These are phyloP conservation scores for Carpediemonas membranifera DNA, from an alignment of 78 protist genomes.

Conservation along the genomic window DNA sequence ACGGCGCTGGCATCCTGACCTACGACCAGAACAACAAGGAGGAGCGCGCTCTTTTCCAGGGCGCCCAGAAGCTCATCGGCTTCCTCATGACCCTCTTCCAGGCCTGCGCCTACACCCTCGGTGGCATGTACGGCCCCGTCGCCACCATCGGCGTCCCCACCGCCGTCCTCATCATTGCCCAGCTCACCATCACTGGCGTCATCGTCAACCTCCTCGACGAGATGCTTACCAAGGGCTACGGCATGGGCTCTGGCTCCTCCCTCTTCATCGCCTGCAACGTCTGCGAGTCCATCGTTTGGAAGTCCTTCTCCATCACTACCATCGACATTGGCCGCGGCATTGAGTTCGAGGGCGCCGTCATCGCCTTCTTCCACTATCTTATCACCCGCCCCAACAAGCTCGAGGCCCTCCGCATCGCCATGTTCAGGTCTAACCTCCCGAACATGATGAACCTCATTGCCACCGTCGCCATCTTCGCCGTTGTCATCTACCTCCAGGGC, in stretches of 20 bases:
- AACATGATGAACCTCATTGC: conserved; percentile 92
- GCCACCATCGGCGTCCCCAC: conserved; percentile 70
- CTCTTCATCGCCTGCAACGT: conserved; percentile 98
- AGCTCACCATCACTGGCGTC: conserved; percentile 90
- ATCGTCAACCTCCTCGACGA: conserved; percentile 91
- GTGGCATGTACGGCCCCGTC: conserved; percentile 95
- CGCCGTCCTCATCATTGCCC: conserved; percentile 82
- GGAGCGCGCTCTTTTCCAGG: conserved; percentile 76
- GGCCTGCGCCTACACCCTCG: conserved; percentile 83
- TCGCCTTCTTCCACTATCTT: conserved; percentile 90
- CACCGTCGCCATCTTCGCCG: conserved; percentile 86
- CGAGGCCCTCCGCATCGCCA: conserved; percentile 90
- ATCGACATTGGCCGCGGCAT: conserved; percentile 87
- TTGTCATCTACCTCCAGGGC: conserved; percentile 96
- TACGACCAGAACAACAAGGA: conserved; percentile 76
- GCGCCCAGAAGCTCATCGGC: conserved; percentile 94
- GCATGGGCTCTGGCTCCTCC: conserved; percentile 96
- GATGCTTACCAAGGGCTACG: conserved; percentile 97
- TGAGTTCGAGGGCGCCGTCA: conserved; percentile 99
- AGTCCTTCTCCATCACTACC: conserved; percentile 93
- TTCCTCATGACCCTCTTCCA: conserved; percentile 84
- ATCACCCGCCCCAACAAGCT: conserved; percentile 69
- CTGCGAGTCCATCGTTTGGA: conserved; percentile 98
- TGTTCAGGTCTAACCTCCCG: conserved; percentile 94
- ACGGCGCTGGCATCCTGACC: conserved; percentile 89